These are phyloP conservation scores for Ganoderma lingzhi DNA, from an alignment of 1,284 basidiomycete species.

Conservation along the genomic window DNA sequence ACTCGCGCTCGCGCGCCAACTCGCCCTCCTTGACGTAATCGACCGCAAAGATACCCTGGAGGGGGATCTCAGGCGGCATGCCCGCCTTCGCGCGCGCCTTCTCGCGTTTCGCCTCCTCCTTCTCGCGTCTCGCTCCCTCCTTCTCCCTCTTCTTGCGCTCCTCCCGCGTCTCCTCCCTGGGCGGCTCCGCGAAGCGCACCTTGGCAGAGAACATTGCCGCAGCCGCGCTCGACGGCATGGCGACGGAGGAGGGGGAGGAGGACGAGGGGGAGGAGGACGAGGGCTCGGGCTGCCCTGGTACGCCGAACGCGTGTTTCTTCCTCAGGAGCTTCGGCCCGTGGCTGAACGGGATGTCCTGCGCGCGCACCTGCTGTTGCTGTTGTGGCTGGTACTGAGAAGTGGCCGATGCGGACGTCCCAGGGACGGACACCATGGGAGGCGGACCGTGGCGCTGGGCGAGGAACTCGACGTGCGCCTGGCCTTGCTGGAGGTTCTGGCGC, in stretches of 20 bases:
- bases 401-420: conserved; percentile 10
- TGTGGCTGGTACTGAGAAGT: conserved; percentile 13
- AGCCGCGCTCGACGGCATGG: conserved; percentile 32
- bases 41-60: conserved; percentile 20
- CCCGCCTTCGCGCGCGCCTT: conserved; percentile 15
- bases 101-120: conserved; percentile 28
- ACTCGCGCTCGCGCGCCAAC: conserved; percentile 32
- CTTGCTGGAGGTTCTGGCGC: conserved; percentile 25
- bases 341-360: conserved; percentile 34
- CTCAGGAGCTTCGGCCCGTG: conserved; percentile 34
- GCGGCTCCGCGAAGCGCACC: conserved; percentile 33
- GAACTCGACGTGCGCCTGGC: conserved; percentile 26
- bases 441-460: conserved; percentile 29
- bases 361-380: conserved; percentile 21
- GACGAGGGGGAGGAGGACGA: conserved; percentile 15
- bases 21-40: conserved; percentile 32
- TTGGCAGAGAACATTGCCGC: conserved; percentile 38
- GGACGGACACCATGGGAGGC: neutral
- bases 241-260: conserved; percentile 1
- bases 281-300: conserved; percentile 1
- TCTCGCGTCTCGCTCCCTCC: conserved; percentile 27
- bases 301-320: conserved; percentile 31
- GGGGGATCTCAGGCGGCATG: conserved; percentile 12
- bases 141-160: conserved; percentile 32
- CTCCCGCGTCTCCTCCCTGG: conserved; percentile 32